phyloP scores from a whole-genome alignment of 208 protist species.

The Crithidia thermophila region DNA sequence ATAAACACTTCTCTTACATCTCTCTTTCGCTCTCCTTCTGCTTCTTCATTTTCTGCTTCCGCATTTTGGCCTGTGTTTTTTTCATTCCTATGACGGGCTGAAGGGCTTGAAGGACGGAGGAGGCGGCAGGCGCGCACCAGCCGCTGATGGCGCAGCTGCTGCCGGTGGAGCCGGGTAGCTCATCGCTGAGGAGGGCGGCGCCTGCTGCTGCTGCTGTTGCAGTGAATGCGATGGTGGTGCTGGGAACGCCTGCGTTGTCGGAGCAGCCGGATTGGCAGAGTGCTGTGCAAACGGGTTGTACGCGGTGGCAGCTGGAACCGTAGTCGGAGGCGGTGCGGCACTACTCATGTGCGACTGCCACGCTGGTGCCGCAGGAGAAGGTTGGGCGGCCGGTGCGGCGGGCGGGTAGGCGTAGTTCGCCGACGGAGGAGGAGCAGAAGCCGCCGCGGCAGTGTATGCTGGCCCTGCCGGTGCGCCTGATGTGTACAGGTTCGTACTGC shows the following conservation, averaged over 20 bases:
- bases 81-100: constrained; percentile 8
- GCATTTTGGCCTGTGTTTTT: no score
- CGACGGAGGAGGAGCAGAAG: background rate
- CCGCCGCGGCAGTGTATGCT: background rate
- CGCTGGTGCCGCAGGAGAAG: background rate
- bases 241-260: background rate
- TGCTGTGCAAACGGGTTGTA: constrained; percentile 7
- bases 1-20: background rate
- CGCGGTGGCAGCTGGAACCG: background rate
- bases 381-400: background rate
- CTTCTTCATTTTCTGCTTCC: no score
- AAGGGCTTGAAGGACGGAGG: constrained; percentile 47
- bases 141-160: background rate
- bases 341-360: background rate
- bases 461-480: background rate
- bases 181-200: background rate
- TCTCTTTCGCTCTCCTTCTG: no score
- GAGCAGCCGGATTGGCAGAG: background rate
- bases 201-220: background rate
- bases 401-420: background rate
- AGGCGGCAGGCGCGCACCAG: constrained; percentile 8
- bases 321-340: background rate
- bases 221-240: no score
- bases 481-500: background rate
- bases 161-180: background rate